Percentiles rank a stretch among this genome's conserved stretches.
These are phyloP conservation scores for Boletus rufocinnamomeus DNA, from an alignment of 768 basidiomycete genomes.

Conservation along the genomic window DNA sequence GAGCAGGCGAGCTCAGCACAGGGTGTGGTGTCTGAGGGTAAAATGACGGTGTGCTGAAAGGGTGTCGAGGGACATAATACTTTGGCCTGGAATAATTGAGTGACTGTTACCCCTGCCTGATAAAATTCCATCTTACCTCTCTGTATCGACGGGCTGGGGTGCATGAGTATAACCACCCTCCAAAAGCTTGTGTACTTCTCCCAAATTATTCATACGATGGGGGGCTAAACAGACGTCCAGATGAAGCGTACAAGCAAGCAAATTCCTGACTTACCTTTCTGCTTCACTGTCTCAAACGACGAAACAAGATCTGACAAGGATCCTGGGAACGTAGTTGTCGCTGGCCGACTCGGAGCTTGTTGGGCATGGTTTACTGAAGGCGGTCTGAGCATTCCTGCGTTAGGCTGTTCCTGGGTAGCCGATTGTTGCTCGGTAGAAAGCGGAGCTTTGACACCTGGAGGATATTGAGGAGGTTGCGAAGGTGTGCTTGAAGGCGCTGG, in stretches of 20 bases:
- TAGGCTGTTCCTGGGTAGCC: conserved; percentile 35
- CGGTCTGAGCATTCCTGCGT: conserved; percentile 50
- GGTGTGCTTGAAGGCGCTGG: conserved; percentile 14
- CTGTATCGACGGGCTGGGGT: conserved; percentile 92
- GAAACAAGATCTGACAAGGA: conserved; percentile 90
- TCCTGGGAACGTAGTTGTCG: conserved; percentile 67
- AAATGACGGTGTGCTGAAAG: conserved; percentile 87
- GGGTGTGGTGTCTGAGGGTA: conserved; percentile 90
- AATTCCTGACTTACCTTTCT: conserved; percentile 69
- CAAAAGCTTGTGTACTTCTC: conserved; percentile 89
- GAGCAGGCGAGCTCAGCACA: conserved; percentile 74
- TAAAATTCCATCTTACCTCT: conserved; percentile 70
- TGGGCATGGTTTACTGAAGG: conserved; percentile 53
- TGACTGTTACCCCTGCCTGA: neutral
- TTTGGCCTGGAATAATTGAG: conserved; percentile 68
- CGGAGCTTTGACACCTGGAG: conserved; percentile 66
- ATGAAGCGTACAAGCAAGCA: neutral
- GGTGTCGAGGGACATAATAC: conserved; percentile 94
- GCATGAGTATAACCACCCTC: conserved; percentile 88
- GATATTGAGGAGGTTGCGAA: conserved; percentile 53
- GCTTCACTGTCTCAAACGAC: conserved; percentile 95
- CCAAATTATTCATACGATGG: conserved; percentile 84
- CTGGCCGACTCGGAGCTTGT: conserved; percentile 40
- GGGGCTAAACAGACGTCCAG: conserved; percentile 47
- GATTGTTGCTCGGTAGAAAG: conserved; percentile 44